Base-by-base conservation (phyloP, 805 yeast genomes). In the Huiozyma sinensis region DNA sequence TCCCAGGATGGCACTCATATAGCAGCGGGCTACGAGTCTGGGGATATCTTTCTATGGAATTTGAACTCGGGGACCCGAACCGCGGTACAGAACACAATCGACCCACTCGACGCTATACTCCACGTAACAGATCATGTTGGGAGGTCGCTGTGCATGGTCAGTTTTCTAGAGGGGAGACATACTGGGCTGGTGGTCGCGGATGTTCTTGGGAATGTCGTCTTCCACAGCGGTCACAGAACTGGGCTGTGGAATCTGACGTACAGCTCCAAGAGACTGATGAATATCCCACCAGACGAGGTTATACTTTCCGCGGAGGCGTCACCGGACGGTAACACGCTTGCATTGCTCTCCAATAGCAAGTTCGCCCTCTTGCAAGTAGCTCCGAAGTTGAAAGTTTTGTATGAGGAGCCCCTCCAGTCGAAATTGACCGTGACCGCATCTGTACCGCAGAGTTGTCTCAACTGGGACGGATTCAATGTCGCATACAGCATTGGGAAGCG, bases 11-110 rank as follows among this genome's bases (percentile, higher is more conserved):
- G 84, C 1, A 69, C 82, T 0, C 75, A 72, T 53, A 49, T 87
- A 3, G 86, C 83, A 0, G 81, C 79, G 0, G 95, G 95, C 1
- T 77, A 73, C 50, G 66, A 69, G 5, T 63, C 70, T 24, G 97
- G 97, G 0, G 68, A 67, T 43, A 70, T 89, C 2, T 64, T 71
- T 29, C 51, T 84, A 1, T 90, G 95, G 95, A 79, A 83, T 48
- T 51, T 81, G 28, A 57, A 59, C 36, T 4, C 28, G 9, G 29
- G 24, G 7, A 28, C 7, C 6, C 13, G 29, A 4, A 28, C 37
- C 6, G 36, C 40, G 10, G 40, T 31, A 7, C 33, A 10, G 17
- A 9, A 27, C 4, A 24, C 43, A 4, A 28, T 38, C 4, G 42
- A 38, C 12, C 52, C 56, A 5, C 30, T 56, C 12, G 40, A 41